phyloP scores from a whole-genome alignment of 1,284 basidiomycete genomes.

The Pyrrhoderma lamaoense region DNA sequence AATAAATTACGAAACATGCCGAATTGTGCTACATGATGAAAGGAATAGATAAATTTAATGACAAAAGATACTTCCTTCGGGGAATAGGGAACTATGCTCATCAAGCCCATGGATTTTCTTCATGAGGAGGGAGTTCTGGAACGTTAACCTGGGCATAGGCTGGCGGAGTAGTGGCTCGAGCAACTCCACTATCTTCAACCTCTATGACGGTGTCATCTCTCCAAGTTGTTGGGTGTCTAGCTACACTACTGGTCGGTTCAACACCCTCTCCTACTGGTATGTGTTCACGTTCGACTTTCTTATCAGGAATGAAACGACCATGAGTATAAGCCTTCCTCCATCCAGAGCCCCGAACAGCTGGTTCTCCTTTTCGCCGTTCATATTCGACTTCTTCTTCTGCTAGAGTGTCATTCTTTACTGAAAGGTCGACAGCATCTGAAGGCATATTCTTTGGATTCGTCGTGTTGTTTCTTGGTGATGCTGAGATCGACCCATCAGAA shows the following conservation, averaged over 20 bases:
- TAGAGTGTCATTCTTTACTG: slow-evolving; percentile 54
- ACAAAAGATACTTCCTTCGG: not conserved
- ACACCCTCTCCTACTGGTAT: slow-evolving; percentile 25
- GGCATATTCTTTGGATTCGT: slow-evolving; percentile 37
- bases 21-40: not conserved
- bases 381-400: slow-evolving; percentile 41
- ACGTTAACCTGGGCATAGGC: slow-evolving; percentile 30
- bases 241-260: slow-evolving; percentile 20
- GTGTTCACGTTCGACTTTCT: slow-evolving; percentile 29
- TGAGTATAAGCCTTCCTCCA: slow-evolving; percentile 48
- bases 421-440: slow-evolving; percentile 71
- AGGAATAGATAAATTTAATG: not conserved
- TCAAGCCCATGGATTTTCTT: slow-evolving; percentile 25
- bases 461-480: not conserved
- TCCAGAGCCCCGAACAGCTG: slow-evolving; percentile 33
- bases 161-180: slow-evolving; percentile 37
- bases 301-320: slow-evolving; percentile 41
- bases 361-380: slow-evolving; percentile 49
- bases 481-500: not conserved
- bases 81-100: slow-evolving; percentile 5
- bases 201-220: slow-evolving; percentile 27
- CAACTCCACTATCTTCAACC: slow-evolving; percentile 26
- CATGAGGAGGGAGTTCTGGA: slow-evolving; percentile 6
- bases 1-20: slow-evolving; percentile 12
- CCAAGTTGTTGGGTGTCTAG: slow-evolving; percentile 22